Percentiles rank a stretch among this genome's conserved stretches.
These are phyloP conservation scores for Schoenoplectus triqueter DNA, from an alignment of 202 grass and related monocot genomes.

Conservation along the genomic window DNA sequence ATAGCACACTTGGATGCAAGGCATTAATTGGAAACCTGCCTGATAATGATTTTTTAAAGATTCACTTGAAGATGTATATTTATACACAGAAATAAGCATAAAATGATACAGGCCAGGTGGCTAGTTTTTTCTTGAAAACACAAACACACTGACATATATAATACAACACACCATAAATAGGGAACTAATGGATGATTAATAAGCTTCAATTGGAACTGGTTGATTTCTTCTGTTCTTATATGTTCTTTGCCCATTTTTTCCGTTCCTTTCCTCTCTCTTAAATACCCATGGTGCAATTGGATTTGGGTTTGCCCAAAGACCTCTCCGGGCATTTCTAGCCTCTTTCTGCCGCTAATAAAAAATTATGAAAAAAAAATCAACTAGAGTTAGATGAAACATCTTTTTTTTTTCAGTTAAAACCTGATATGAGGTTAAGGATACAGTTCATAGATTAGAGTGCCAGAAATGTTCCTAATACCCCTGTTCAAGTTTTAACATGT, in stretches of 20 bases:
- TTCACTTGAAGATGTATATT: neutral
- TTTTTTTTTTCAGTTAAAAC: neutral
- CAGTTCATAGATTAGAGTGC: neutral
- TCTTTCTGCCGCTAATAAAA: constrained; percentile 64
- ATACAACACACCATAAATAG: constrained; percentile 5
- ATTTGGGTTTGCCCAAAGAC: constrained; percentile 56
- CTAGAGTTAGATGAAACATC: neutral
- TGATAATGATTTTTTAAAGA: neutral
- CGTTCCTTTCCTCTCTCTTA: constrained; percentile 42
- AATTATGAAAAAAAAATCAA: neutral
- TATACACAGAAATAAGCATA: constrained; percentile 9
- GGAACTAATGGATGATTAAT: constrained; percentile 21
- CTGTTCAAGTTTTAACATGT: neutral
- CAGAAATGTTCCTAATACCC: neutral
- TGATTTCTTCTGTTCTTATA: constrained; percentile 26
- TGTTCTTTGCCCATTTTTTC: neutral
- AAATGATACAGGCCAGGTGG: neutral
- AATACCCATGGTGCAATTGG: constrained; percentile 70
- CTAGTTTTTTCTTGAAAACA: neutral
- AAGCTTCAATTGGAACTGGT: constrained; percentile 36
- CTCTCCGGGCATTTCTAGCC: constrained; percentile 47
- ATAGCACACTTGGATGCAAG: constrained; percentile 2
- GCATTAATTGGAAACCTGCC: no score
- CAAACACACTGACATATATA: neutral
- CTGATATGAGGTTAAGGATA: neutral